Conservation (phyloP, 371 early-diverging fungal genomes). For the Dinochytrium kinnereticum region DNA sequence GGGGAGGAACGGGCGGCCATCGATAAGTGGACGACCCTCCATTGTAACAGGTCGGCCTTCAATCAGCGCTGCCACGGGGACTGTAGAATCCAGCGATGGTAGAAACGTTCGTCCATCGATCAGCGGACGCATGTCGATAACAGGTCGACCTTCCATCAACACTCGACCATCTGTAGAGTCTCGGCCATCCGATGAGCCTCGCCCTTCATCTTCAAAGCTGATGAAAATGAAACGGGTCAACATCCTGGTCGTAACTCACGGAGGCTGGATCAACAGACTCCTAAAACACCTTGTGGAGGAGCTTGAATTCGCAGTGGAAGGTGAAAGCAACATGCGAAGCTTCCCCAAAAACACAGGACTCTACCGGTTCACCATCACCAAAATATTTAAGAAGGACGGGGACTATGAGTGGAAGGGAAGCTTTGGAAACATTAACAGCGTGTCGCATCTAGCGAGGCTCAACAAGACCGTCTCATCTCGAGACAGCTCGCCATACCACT, state of each 20-base stretch:
- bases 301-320: conserved; percentile 35
- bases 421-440: conserved; percentile 43
- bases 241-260: conserved; percentile 54
- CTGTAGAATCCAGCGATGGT: too few relatives aligned
- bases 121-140: too few relatives aligned
- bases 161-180: background rate
- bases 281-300: conserved; percentile 47
- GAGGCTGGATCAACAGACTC: conserved; percentile 48
- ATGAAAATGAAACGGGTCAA: conserved; percentile 29
- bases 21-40: too few relatives aligned
- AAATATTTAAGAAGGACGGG: conserved; percentile 31
- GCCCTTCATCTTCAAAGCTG: background rate
- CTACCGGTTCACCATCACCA: conserved; percentile 42
- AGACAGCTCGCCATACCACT: conserved; percentile 12
- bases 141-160: background rate
- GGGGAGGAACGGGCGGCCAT: background rate
- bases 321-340: conserved; percentile 21
- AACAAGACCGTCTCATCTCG: conserved; percentile 2
- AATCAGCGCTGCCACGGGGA: too few relatives aligned
- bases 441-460: conserved; percentile 45
- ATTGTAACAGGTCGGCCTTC: background rate
- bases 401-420: conserved; percentile 53
- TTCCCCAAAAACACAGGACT: conserved; percentile 53
- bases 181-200: background rate
- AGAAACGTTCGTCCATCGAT: too few relatives aligned